Evolutionary conservation across 805 yeast species (phyloP).

Genomic region (Sungouiella blattae): DNA sequence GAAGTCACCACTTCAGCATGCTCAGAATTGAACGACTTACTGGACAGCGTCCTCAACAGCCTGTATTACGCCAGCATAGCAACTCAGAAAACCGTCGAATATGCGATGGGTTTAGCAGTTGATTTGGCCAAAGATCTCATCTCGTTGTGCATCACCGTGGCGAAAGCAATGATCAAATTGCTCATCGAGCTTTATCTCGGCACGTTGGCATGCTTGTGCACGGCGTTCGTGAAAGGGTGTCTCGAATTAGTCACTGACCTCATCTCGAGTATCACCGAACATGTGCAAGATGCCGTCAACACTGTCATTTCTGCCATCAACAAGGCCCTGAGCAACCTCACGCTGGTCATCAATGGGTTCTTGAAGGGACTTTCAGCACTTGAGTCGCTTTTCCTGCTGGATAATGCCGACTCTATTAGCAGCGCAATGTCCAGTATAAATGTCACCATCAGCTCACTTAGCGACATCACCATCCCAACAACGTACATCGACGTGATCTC

Average conservation of each 20-base stretch:
- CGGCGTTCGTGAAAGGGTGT: slow-evolving; percentile 70
- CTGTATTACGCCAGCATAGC: slow-evolving; percentile 57
- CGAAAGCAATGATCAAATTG: slow-evolving; percentile 9
- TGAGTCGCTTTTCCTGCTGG: slow-evolving; percentile 47
- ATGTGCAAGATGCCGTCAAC: slow-evolving; percentile 57
- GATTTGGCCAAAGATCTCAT: slow-evolving; percentile 55
- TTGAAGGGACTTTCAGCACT: slow-evolving; percentile 46
- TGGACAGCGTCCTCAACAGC: slow-evolving; percentile 30
- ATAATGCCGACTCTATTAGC: slow-evolving; percentile 29
- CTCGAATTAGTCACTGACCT: slow-evolving; percentile 54
- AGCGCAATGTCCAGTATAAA: slow-evolving; percentile 52
- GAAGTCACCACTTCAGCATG: slow-evolving; percentile 42
- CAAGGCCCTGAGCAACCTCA: slow-evolving; percentile 59
- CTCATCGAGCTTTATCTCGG: slow-evolving; percentile 65
- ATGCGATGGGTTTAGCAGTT: slow-evolving; percentile 46
- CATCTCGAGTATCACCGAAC: slow-evolving; percentile 60
- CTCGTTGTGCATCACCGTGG: slow-evolving; percentile 47
- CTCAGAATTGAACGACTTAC: slow-evolving; percentile 36
- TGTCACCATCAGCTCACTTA: slow-evolving; percentile 13
- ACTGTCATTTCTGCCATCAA: slow-evolving; percentile 61
- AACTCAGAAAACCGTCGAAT: slow-evolving; percentile 51
- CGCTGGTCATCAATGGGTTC: slow-evolving; percentile 54
- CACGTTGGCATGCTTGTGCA: slow-evolving; percentile 78
- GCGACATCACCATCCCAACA: slow-evolving; percentile 59
- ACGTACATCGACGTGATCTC: slow-evolving; percentile 58